Base-by-base conservation (phyloP, 2,329 filamentous ascomycete species). In the Coniochaeta hoffmannii region DNA sequence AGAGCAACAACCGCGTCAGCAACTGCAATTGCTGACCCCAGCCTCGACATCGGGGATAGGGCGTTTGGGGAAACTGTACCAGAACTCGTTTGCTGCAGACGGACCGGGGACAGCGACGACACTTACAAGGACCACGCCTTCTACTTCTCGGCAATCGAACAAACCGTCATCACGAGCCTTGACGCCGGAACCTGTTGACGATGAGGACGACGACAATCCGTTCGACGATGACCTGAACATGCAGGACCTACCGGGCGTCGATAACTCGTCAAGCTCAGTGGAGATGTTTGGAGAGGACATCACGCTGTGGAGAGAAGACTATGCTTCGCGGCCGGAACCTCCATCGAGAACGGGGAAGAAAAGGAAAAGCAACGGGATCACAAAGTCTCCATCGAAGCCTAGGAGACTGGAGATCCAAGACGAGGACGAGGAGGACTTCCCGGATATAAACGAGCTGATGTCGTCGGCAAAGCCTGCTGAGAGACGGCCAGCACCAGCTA, bases 321-420 rank as follows among this genome's bases (percentile, higher is more conserved):
- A 67, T 60, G 71, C 71, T 19, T 62, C 64, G 19, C 71, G 73
- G 50, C 66, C 73, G 1, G 69, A 72, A 28, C 71, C 71, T 5
- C 53, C 65, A 10, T 59, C 69, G 1, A 74, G 66, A 46, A 70
- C 71, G 49, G 69, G 69, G 17, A 79, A 75, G 65, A 83, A 82
- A 65, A 68, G 78, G 58, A 82, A 82, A 63, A 80, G 77, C 58
- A 68, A 67, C 24, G 75, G 80, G 10, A 75, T 78, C 24, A 72
- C 63, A 57, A 71, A 67, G 56, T 59, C 58, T 5, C 59, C 63
- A 9, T 58, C 60, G 14, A 57, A 51, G 30, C 57, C 52, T 15
- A 4, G 32, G 59, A 34, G 46, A 14, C 17, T 22, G 51, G 34
- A 55, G 55, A 9, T 63, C 26, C 65, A 70, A 12, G 64, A 66